Evolutionary conservation across 805 yeast genomes (phyloP).

Genomic region (Starmerella floris): DNA sequence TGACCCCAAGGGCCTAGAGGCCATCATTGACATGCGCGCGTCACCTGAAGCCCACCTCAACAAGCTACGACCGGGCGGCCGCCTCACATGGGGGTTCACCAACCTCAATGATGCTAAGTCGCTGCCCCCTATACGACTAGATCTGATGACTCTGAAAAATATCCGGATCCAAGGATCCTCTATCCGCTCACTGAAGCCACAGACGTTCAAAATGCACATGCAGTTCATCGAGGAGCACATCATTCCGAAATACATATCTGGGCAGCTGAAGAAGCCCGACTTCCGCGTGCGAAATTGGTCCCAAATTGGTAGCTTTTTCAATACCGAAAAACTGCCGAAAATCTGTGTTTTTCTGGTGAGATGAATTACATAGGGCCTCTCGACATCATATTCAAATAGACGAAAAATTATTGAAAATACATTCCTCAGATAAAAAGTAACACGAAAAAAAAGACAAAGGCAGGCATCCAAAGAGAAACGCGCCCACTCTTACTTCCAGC

Average conservation of each 20-base stretch:
- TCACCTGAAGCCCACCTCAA: conserved; percentile 20
- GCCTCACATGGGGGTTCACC: conserved; percentile 19
- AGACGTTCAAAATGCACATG: conserved; percentile 21
- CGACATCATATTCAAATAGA: no score
- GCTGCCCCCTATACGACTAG: background rate
- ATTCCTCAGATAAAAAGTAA: no score
- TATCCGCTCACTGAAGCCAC: conserved; percentile 22
- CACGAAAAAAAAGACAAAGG: no score
- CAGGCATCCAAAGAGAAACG: no score
- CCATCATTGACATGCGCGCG: conserved; percentile 24
- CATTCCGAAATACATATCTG: conserved; percentile 21
- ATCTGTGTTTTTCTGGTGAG: background rate
- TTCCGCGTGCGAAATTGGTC: background rate
- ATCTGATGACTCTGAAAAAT: conserved; percentile 22
- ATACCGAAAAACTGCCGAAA: background rate
- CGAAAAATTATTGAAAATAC: background rate
- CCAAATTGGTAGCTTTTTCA: background rate
- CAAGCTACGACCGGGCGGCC: conserved; percentile 22
- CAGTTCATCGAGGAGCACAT: conserved; percentile 21
- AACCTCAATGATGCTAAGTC: conserved; percentile 4
- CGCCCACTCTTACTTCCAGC: no score
- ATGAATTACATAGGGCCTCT: no score
- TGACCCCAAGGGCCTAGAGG: conserved; percentile 24
- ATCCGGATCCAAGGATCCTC: conserved; percentile 25
- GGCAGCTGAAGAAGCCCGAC: conserved; percentile 17